Percentiles rank a stretch among this genome's conserved stretches.
phyloP scores from a whole-genome alignment of 768 basidiomycete species.

The Leccinum longicurvipes region DNA sequence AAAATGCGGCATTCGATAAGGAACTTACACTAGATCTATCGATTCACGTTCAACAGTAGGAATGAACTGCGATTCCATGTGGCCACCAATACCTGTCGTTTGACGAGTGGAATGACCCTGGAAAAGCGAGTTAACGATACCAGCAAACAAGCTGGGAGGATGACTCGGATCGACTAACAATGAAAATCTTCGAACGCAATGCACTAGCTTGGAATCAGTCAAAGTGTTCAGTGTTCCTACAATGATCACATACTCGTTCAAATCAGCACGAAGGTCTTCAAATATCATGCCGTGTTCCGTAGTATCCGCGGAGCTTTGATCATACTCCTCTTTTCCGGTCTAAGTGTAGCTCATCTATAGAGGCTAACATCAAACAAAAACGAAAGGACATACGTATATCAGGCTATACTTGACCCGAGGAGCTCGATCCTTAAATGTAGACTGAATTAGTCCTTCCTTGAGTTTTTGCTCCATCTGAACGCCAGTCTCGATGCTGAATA shows the following conservation, averaged over 20 bases:
- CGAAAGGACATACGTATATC: conserved; percentile 4
- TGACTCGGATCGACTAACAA: conserved; percentile 51
- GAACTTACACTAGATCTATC: conserved; percentile 9
- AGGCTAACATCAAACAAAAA: neutral
- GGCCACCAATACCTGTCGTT: conserved; percentile 10
- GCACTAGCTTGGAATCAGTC: conserved; percentile 36
- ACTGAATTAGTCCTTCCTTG: neutral
- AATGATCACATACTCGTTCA: conserved; percentile 9
- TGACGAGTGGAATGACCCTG: conserved; percentile 13
- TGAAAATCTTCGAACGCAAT: conserved; percentile 73
- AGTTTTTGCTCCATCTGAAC: neutral
- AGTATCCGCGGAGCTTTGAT: neutral
- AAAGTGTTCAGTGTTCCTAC: neutral
- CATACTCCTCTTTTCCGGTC: conserved; percentile 8
- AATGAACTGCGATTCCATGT: conserved; percentile 8
- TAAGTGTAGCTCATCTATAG: neutral
- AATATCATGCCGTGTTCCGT: neutral
- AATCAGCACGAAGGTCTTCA: conserved; percentile 9
- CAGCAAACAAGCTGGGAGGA: neutral
- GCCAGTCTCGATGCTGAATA: conserved; percentile 21
- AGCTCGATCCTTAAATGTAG: neutral
- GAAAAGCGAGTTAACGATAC: neutral
- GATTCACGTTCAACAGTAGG: conserved; percentile 13
- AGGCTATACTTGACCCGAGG: conserved; percentile 3
- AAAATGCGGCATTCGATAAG: neutral